phyloP scores from a whole-genome alignment of 192 early-diverging fungal species.

The Umbelopsis sp. region DNA sequence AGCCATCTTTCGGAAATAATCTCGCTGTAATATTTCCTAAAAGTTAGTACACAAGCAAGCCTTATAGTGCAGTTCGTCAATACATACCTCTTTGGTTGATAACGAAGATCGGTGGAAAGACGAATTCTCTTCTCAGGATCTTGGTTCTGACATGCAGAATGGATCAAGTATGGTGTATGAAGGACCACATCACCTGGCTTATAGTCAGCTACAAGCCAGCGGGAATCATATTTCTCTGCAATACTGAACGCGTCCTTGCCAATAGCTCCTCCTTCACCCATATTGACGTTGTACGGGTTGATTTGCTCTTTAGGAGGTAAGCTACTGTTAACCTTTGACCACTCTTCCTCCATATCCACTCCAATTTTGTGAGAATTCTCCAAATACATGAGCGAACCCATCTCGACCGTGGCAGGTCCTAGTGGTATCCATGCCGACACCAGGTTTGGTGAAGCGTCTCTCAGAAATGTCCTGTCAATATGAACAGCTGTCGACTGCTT shows the following conservation, averaged over 20 bases:
- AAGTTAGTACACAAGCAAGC: too few species aligned
- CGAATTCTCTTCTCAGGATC: neutral
- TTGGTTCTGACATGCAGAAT: conserved; percentile 12
- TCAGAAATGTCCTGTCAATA: conserved; percentile 10
- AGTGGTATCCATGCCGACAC: conserved; percentile 11
- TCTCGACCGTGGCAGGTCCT: conserved; percentile 6
- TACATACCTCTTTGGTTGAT: conserved; percentile 10
- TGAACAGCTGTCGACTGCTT: conserved; percentile 6
- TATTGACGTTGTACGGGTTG: conserved; percentile 9
- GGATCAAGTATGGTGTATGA: conserved; percentile 1
- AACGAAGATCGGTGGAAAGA: neutral
- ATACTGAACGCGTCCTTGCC: neutral
- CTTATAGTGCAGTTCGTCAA: too few species aligned
- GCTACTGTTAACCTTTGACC: neutral
- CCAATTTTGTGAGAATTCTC: conserved; percentile 7
- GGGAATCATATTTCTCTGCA: neutral
- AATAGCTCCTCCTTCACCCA: conserved; percentile 18
- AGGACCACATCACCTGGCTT: conserved; percentile 8
- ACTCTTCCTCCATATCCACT: neutral
- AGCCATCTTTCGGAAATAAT: conserved; percentile 12
- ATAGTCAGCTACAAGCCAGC: conserved; percentile 7
- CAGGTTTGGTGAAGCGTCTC: conserved; percentile 1
- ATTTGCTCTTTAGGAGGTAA: neutral
- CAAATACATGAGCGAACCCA: conserved; percentile 16
- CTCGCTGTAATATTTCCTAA: neutral